Evolutionary conservation across 2,329 filamentous ascomycete species (phyloP), one percentile per base, ranked within the genome.

Genomic region (Pyrenophora seminiperda): DNA sequence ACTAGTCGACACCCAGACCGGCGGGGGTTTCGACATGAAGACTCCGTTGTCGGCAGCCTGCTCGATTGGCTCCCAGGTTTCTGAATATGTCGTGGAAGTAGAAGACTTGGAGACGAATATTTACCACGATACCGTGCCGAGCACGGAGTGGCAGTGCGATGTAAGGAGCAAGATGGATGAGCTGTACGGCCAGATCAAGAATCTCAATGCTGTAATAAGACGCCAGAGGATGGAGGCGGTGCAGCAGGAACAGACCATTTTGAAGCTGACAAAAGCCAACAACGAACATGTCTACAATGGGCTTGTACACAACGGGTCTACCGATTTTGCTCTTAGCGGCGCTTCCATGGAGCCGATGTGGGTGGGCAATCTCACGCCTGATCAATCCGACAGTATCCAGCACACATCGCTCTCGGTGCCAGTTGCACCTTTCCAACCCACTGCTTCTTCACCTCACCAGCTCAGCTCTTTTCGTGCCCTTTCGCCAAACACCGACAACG

Each of bases 41-140:
- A 17, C 17, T 17, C 33, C 41, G 22, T 20, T 24, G 10, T 41
- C 41, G 17, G 36, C 47, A 14, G n/a, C n/a, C n/a, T n/a, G n/a
- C n/a, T n/a, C n/a, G n/a, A 32, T 22, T 5, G 48, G 44, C 7
- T 30, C 37, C 1, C 36, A 40, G 10, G n/a, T 49, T 10, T 47
- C 46, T 1, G 29, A 22, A 20, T 31, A 55, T 11, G 18, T 19
- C 7, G 19, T 53, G n/a, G 19, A 43, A 5, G 43, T 55, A 5
- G 18, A 20, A 7, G 24, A 49, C 29, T 48, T 41, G 9, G 53
- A 55, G 34, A 54, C 47, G 7, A 3, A 9, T 1, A 27, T 40
- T n/a, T 53, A 45, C 24, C 47, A 50, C 5, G 31, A 50, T 13
- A 36, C 24, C 1, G 18, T 24, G 14, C 41, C 41, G 7, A 33